Evolutionary conservation across 306 rosid genomes (phyloP), one percentile per base, ranked within the genome.

Genomic region (Acacia crassicarpa): DNA sequence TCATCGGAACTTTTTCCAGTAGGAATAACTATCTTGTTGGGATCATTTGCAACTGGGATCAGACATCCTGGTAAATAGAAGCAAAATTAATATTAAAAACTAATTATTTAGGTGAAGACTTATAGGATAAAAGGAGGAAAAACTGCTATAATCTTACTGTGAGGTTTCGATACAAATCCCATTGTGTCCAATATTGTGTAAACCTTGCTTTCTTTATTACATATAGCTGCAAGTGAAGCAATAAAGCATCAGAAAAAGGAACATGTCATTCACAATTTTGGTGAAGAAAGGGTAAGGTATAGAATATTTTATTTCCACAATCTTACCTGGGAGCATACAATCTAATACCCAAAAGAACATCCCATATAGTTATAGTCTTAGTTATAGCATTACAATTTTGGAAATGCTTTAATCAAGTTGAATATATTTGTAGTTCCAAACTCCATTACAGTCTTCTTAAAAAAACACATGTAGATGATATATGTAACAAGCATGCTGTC

Each of bases 201-300:
- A 59, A 93, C 93, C 85, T 88, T 89, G 90, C 99, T 91, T 25
- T 93, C 92, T 88, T 92, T 93, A 89, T 93, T 95, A 85, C 99
- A 95, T 51, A 91, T 91, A 74, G 92, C 98, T 95, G 94, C 91
- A 89, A 45, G 70, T 83, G 79, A 84, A 87, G 74, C 63, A 81
- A 77, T 81, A 77, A 88, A 77, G n/a, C 71, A 74, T 76, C 62
- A 84, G 72, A 87, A 63, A 67, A 41, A 35, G 30, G 49, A 72
- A 46, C 54, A 65, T 59, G n/a, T 25, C 59, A 49, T 9, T 46
- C 45, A 68, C 33, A 38, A 78, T 81, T 58, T 38, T 14, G 43
- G 72, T 48, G 67, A 76, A 76, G 63, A 75, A 70, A 79, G 40
- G 27, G 68, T 15, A 78, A 45, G 58, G 62, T 46, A 72, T 35